Conservation (phyloP, 352 stramenopile genomes). For the Pythium monospermum region DNA sequence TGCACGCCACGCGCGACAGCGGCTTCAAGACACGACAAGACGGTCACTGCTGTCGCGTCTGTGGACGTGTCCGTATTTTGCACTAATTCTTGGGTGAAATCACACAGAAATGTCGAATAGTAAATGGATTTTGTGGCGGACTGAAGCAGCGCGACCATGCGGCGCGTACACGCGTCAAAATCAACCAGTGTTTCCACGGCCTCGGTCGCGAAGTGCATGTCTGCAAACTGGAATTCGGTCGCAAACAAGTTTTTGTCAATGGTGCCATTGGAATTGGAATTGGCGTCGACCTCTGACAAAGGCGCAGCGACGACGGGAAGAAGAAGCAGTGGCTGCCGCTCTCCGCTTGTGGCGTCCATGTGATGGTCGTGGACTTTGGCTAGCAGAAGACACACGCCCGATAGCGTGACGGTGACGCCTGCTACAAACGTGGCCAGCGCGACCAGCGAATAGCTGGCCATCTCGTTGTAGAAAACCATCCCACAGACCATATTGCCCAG, state of each 20-base stretch:
- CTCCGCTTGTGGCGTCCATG: neutral
- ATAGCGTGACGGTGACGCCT: conserved; percentile 54
- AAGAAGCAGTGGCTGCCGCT: conserved; percentile 17
- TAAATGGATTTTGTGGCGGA: conserved; percentile 56
- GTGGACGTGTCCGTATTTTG: too few relatives aligned
- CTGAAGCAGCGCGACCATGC: conserved; percentile 51
- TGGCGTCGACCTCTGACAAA: neutral
- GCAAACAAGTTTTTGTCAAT: too few relatives aligned
- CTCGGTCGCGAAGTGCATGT: conserved; percentile 51
- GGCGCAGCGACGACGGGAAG: conserved; percentile 1
- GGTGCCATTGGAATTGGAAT: too few relatives aligned
- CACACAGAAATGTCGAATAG: conserved; percentile 80
- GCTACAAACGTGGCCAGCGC: conserved; percentile 43
- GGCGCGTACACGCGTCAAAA: conserved; percentile 59
- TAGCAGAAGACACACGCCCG: conserved; percentile 54
- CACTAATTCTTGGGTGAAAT: conserved; percentile 55
- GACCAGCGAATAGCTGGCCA: conserved; percentile 44
- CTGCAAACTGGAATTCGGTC: conserved; percentile 44
- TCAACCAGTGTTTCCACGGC: conserved; percentile 41
- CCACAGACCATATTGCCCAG: conserved; percentile 69
- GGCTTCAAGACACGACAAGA: conserved; percentile 51
- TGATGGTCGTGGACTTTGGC: conserved; percentile 38
- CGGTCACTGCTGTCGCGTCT: conserved; percentile 28
- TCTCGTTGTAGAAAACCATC: conserved; percentile 80
- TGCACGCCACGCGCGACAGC: conserved; percentile 57